Base-by-base conservation (phyloP, 1,284 basidiomycete genomes). In the Cutaneotrichosporon curvatum region DNA sequence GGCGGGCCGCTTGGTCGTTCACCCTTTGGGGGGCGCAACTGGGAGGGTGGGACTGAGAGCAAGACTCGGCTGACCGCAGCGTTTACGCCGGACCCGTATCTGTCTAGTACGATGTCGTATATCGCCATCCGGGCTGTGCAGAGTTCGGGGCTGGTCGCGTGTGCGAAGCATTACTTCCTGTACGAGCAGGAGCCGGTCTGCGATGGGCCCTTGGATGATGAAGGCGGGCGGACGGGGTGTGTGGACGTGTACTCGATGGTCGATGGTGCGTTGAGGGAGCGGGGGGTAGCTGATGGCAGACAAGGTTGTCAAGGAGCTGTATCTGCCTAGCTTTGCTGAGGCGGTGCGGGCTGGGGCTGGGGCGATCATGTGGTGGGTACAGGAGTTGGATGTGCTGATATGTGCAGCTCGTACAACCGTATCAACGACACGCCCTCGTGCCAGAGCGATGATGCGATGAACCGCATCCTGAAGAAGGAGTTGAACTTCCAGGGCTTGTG, bases 401-500 rank as follows among this genome's bases (percentile, higher is more conserved):
- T n/a, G n/a, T n/a, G 11, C 25, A 61, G 62, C 59, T 65, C 64
- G 72, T 84, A 81, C 19, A 79, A 83, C 45, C 66, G 79, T 31
- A 73, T 89, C 60, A 90, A 91, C 65, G 80, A 79, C 28, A 85
- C 83, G 0, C 84, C 81, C 50, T 81, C 85, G 1, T 89, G 86
- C 67, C 81, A 87, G 65, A 87, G 86, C 61, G 76, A 81, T 60
- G 78, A 81, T 57, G 76, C 81, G 32, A 69, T 88, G 63, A 90
- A 88, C 71, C 77, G 81, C 46, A 75, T 89, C 32, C 74, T 91
- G 51, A 91, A 91, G 73, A 73, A 75, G 22, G 85, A 90, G 70
- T 79, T 77, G 20, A 62, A 67, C 37, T 78, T 78, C 64, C 71
- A 75, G 41, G 77, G 77, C 25, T 74, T 68, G 62, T 70, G 70